Percentiles rank a stretch among this genome's conserved stretches.
phyloP scores from a whole-genome alignment of 306 rosid species.

The Adenanthera pavonina region DNA sequence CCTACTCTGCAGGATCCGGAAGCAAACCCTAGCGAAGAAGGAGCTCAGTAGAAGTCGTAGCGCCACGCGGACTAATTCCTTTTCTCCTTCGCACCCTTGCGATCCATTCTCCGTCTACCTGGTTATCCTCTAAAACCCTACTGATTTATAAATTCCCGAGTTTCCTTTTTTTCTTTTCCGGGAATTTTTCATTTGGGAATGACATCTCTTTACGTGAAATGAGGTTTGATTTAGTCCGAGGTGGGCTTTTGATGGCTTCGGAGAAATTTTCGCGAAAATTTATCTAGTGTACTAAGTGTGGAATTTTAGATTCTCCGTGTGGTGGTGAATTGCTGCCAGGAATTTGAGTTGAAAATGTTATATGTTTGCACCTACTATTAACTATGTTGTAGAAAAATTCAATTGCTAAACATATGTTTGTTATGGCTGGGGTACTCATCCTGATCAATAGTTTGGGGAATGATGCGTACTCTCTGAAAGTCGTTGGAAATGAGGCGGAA shows the following conservation, averaged over 20 bases:
- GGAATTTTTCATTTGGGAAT: background rate
- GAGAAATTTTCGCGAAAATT: background rate
- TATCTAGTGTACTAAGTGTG: background rate
- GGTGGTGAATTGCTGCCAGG: background rate
- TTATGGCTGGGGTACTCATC: background rate
- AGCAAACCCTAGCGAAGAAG: slow-evolving; percentile 57
- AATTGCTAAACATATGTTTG: background rate
- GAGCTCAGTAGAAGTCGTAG: slow-evolving; percentile 50
- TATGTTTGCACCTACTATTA: background rate
- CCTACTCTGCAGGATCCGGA: slow-evolving; percentile 56
- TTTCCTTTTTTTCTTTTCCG: background rate
- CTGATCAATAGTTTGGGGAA: background rate
- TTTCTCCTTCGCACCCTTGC: slow-evolving; percentile 37
- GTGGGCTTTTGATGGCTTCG: slow-evolving; percentile 2
- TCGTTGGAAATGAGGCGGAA: background rate
- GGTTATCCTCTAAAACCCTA: slow-evolving; percentile 41
- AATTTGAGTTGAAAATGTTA: background rate
- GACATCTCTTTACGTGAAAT: background rate
- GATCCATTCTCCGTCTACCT: slow-evolving; percentile 41
- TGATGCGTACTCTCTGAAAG: background rate
- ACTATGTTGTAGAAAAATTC: background rate
- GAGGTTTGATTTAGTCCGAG: background rate
- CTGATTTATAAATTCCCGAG: background rate
- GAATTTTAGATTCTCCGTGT: background rate
- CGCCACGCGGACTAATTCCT: slow-evolving; percentile 13